Base-by-base conservation (phyloP, 75 land plant species). In the Picea sitchensis region DNA sequence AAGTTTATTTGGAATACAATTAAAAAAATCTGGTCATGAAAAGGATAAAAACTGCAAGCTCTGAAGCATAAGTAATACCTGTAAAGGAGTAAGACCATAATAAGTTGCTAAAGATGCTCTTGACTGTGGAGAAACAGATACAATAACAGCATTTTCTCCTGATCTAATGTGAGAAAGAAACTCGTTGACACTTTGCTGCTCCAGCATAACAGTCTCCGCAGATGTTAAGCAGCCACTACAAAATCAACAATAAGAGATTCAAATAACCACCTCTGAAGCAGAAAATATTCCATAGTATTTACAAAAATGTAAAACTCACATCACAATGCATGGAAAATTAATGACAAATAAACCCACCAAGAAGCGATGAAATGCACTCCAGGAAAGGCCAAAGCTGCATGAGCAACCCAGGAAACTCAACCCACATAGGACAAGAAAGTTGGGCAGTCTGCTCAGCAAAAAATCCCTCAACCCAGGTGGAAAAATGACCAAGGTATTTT, bases 171-270 rank as follows among this genome's bases (percentile, higher is more conserved):
- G 89, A 59, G 87, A 86, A 77, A 98, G 82, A 76, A 98, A 92
- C 81, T 98, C 99, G 38, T 88, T 95, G 77, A 89, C 83, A 77
- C 99, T 93, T 80, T 98, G 99, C 79, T 98, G 98, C 88, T 98
- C 94, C 30, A 98, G 91, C 99, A 98, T 92, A 13, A 98, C 92
- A 6, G 99, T 98, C 68, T 98, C 99, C 26, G 99, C 99, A 47
- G 99, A 93, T 61, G 99, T 98, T 54, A 98, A 86, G 83, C 99
- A 98, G 18, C 99, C 99, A 87, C 99, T 96, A 88, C 76, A 84
- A 62, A 23, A 80, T 14, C 20, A 82, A 36, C 64, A 44, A 80
- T 17, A 26, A 9, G 18, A 44, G 11, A 18, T 71, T 71, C 26
- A 44, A 15, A 38, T 2, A 41, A 71, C 44, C 32, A 51, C 56